Percentiles rank a stretch among this genome's conserved stretches.
Conservation (phyloP, 192 early-diverging fungal species). For the Umbelopsis vinacea region DNA sequence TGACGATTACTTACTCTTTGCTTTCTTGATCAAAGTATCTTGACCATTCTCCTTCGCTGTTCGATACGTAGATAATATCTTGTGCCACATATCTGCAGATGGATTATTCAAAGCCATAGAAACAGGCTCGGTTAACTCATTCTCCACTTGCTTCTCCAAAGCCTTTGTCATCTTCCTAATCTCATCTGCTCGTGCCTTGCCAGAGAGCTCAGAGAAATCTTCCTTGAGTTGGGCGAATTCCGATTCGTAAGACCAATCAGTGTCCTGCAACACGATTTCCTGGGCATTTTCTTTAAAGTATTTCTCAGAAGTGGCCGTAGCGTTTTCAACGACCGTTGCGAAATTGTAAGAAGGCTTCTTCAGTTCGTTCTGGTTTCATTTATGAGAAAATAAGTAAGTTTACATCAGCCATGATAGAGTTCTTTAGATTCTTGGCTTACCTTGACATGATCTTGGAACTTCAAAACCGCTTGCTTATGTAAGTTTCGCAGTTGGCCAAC, state of each 20-base stretch:
- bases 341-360: constrained; percentile 59
- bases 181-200: constrained; percentile 66
- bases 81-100: constrained; percentile 70
- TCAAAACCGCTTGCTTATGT: constrained; percentile 68
- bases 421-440: background rate
- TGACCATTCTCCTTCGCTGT: constrained; percentile 60
- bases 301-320: constrained; percentile 51
- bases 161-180: constrained; percentile 66
- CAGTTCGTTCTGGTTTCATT: constrained; percentile 19
- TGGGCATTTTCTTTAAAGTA: constrained; percentile 57
- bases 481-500: constrained; percentile 89
- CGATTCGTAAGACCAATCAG: constrained; percentile 73
- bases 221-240: constrained; percentile 59
- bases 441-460: constrained; percentile 57
- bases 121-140: constrained; percentile 71
- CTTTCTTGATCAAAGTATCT: constrained; percentile 51
- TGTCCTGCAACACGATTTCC: constrained; percentile 61
- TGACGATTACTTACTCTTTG: constrained; percentile 42
- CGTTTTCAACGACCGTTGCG: constrained; percentile 54
- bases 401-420: no score
- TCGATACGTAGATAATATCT: constrained; percentile 65
- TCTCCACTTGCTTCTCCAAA: constrained; percentile 59
- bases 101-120: constrained; percentile 72
- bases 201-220: constrained; percentile 65
- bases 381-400: background rate